Evolutionary conservation across 306 rosid species (phyloP).

Genomic region (Astragalus membranaceus): DNA sequence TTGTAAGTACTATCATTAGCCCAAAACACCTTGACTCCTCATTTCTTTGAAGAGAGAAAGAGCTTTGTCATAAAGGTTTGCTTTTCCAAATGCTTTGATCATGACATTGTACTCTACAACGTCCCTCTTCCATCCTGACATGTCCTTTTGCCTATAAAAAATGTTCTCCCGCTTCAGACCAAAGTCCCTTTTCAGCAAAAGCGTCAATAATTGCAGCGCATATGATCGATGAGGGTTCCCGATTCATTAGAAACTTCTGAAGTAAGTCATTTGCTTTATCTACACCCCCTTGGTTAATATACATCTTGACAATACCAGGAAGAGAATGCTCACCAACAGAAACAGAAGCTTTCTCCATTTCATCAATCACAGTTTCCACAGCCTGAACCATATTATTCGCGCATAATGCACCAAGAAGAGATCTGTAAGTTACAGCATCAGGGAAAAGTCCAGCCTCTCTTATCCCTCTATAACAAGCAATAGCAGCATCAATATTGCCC

Average conservation of each 20-base stretch:
- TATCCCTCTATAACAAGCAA: conserved; percentile 52
- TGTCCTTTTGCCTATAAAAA: conserved; percentile 48
- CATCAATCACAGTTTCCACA: conserved; percentile 58
- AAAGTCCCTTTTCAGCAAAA: conserved; percentile 77
- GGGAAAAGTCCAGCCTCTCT: conserved; percentile 74
- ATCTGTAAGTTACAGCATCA: conserved; percentile 61
- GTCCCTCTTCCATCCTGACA: conserved; percentile 39
- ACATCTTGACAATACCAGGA: conserved; percentile 70
- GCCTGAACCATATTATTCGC: conserved; percentile 54
- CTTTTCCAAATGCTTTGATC: conserved; percentile 87
- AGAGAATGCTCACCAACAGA: conserved; percentile 55
- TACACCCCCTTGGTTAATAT: conserved; percentile 49
- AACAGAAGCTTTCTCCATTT: conserved; percentile 52
- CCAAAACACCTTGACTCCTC: conserved; percentile 75
- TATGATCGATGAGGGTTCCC: conserved; percentile 41
- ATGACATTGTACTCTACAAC: conserved; percentile 71
- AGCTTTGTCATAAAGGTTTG: conserved; percentile 65
- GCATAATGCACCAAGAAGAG: conserved; percentile 59
- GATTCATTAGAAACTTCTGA: conserved; percentile 37
- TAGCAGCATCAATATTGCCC: conserved; percentile 60
- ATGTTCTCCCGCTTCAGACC: conserved; percentile 75
- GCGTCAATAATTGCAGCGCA: conserved; percentile 65
- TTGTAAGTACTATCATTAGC: conserved; percentile 72
- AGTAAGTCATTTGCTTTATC: conserved; percentile 45
- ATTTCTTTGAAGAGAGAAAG: conserved; percentile 60